Base-by-base conservation (phyloP, 2,329 filamentous ascomycete genomes). In the Mycocentrospora acerina region DNA sequence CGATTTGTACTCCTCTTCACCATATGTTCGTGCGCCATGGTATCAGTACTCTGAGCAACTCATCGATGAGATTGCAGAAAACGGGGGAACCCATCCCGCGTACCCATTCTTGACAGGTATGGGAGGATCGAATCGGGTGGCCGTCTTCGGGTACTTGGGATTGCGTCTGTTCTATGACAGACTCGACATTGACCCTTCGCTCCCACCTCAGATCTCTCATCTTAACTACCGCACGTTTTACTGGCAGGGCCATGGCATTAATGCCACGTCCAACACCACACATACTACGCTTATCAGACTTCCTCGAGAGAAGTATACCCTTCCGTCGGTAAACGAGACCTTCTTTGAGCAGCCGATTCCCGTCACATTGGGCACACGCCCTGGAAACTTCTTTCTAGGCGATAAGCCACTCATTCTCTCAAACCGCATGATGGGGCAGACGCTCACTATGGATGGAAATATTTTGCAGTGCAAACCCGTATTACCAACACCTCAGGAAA, bases 61-160 rank as follows among this genome's bases (percentile, higher is more conserved):
- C 31, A 62, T 80, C 14, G 84, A 88, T 53, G 72, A 83, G 46
- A 75, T 72, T 40, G 68, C 68, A 12, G 60, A 68, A 1, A 87
- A 86, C 38, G 83, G 83, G 13, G 81, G 80, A 24, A 82, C 80
- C 0, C 81, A 86, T 43, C 82, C 84, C 0, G 83, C 83, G 0
- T 88, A 78, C 53, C 83, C 84, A 0, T 88, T 88, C 68, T 66
- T 87, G 16, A 88, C 84, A 0, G 84, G 84, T 4, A 80, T 84
- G 55, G 84, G 84, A 14, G 84, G 84, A 36, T 79, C 82, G 11
- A 79, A 85, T 48, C 83, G 85, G 59, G 78, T 86, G 16, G 78
- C 77, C 1, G 72, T 85, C 2, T 86, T 82, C 51, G 84, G 83
- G 0, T 87, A 83, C 57, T 73, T 86, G 0, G 83, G 84, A 2